Conservation (phyloP, 495 filamentous ascomycete genomes). For the Aspergillus bridgeri region DNA sequence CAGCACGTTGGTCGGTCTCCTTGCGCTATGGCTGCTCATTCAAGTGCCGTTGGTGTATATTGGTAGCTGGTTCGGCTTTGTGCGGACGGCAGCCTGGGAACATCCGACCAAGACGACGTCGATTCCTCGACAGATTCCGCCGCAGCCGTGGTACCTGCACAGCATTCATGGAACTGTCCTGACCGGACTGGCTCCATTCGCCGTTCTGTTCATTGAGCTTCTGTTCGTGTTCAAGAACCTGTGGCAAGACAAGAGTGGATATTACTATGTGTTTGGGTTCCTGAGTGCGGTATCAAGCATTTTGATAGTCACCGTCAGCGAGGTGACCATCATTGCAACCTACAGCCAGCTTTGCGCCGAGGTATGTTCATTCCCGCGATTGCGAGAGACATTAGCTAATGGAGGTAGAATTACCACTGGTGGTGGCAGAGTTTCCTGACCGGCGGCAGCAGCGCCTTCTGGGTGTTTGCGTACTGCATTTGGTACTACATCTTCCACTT, state of each 20-base stretch:
- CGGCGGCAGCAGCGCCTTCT: slow-evolving; percentile 73
- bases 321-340: slow-evolving; percentile 86
- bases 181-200: slow-evolving; percentile 84
- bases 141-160: slow-evolving; percentile 76
- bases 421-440: slow-evolving; percentile 92
- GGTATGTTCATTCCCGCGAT: slow-evolving; percentile 31
- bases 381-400: slow-evolving; percentile 13
- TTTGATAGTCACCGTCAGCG: slow-evolving; percentile 73
- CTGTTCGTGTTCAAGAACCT: slow-evolving; percentile 88
- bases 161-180: slow-evolving; percentile 60
- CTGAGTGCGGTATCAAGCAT: slow-evolving; percentile 72
- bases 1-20: slow-evolving; percentile 71
- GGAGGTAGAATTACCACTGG: slow-evolving; percentile 79
- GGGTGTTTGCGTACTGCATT: slow-evolving; percentile 82
- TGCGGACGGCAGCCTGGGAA: slow-evolving; percentile 66
- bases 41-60: slow-evolving; percentile 86
- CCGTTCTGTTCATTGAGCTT: slow-evolving; percentile 90
- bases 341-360: slow-evolving; percentile 84
- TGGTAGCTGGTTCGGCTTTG: slow-evolving; percentile 78
- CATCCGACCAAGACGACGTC: slow-evolving; percentile 81
- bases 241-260: slow-evolving; percentile 91
- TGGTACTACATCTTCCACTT: slow-evolving; percentile 87
- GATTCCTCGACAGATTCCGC: slow-evolving; percentile 72
- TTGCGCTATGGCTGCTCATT: slow-evolving; percentile 83
- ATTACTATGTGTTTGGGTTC: slow-evolving; percentile 95